Conservation (phyloP, 2,329 filamentous ascomycete genomes). For the Pseudogymnoascus sp. region DNA sequence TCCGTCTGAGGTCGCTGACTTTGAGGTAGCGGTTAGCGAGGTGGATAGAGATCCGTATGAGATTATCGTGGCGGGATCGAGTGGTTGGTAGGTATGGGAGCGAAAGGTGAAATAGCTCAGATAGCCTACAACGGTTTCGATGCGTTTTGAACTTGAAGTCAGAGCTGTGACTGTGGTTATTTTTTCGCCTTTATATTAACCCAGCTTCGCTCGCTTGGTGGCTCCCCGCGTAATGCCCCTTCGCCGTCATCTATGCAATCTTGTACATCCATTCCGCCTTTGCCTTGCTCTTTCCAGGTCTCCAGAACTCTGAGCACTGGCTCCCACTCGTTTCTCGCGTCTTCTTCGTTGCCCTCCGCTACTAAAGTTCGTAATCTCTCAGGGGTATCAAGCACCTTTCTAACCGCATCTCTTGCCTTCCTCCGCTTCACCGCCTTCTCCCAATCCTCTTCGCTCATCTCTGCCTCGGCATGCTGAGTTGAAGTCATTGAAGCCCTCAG, state of each 20-base stretch:
- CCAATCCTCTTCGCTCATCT: constrained; percentile 37
- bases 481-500: constrained; percentile 19
- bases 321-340: constrained; percentile 53
- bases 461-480: constrained; percentile 1
- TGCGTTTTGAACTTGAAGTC: not conserved
- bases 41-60: constrained; percentile 83
- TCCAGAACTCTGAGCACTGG: constrained; percentile 20
- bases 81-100: constrained; percentile 4
- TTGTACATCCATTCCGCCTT: constrained; percentile 27
- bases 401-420: constrained; percentile 5
- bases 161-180: constrained; percentile 1
- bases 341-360: constrained; percentile 50
- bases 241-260: constrained; percentile 30
- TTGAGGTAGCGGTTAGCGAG: constrained; percentile 63
- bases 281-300: constrained; percentile 27
- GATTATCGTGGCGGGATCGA: constrained; percentile 43
- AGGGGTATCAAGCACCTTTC: constrained; percentile 11
- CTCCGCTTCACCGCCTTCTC: not conserved
- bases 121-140: not conserved
- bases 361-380: constrained; percentile 52
- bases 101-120: not conserved
- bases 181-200: constrained; percentile 16
- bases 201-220: constrained; percentile 19
- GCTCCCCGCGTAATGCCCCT: constrained; percentile 21
- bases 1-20: constrained; percentile 23